These are phyloP conservation scores for Gamarada debralockiae DNA, from an alignment of 495 filamentous ascomycete species.

Conservation along the genomic window DNA sequence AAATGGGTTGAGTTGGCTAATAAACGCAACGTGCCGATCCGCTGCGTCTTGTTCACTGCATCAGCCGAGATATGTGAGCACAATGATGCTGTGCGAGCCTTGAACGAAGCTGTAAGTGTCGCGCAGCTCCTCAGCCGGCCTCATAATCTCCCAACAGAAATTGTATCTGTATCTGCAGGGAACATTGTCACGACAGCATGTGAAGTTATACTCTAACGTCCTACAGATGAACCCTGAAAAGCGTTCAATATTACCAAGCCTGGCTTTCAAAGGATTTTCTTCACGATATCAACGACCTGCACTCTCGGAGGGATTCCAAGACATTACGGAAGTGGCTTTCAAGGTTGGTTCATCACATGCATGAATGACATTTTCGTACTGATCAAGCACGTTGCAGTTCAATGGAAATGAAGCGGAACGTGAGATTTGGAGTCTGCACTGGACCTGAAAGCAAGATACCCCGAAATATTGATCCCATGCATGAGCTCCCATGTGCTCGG, in stretches of 20 bases:
- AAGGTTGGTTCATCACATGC: constrained; percentile 34
- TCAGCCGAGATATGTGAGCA: constrained; percentile 72
- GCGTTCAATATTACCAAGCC: constrained; percentile 64
- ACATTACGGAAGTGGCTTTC: constrained; percentile 59
- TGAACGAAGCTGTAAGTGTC: constrained; percentile 50
- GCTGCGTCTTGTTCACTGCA: constrained; percentile 83
- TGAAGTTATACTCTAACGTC: background rate
- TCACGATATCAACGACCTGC: constrained; percentile 67
- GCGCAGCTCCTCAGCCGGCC: constrained; percentile 22
- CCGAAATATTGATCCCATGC: background rate
- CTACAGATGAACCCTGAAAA: constrained; percentile 78
- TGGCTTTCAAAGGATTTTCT: constrained; percentile 74
- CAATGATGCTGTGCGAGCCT: constrained; percentile 79
- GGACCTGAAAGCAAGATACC: constrained; percentile 50
- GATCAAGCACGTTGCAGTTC: constrained; percentile 38
- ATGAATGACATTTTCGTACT: constrained; percentile 6
- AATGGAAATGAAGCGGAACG: constrained; percentile 50
- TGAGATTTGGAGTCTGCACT: constrained; percentile 66
- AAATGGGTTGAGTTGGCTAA: constrained; percentile 73
- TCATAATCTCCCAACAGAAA: background rate
- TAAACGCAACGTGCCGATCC: constrained; percentile 67
- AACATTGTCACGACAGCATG: background rate
- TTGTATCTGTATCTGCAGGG: background rate
- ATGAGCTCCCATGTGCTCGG: background rate
- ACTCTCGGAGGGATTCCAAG: constrained; percentile 77